phyloP scores from a whole-genome alignment of 257 asterid genomes.

The Nicotiana otophora region DNA sequence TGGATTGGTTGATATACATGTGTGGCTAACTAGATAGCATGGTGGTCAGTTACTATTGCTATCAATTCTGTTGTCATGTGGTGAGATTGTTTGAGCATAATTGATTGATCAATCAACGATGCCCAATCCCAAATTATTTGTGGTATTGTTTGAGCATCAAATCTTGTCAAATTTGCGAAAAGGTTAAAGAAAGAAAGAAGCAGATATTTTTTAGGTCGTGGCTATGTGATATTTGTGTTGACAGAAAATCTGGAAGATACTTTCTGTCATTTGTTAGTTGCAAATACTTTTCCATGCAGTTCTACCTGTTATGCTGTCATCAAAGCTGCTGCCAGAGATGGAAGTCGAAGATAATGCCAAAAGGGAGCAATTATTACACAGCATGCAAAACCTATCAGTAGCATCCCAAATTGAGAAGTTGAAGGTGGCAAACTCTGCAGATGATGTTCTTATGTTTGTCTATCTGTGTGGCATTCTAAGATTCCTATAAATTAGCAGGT shows the following conservation, averaged over 20 bases:
- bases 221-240: not conserved
- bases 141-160: slow-evolving; percentile 1
- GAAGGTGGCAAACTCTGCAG: slow-evolving; percentile 38
- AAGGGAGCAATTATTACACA: slow-evolving; percentile 80
- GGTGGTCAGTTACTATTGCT: not conserved
- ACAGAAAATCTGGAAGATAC: not conserved
- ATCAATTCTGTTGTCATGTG: not conserved
- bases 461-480: slow-evolving; percentile 7
- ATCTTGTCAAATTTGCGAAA: not conserved
- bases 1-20: not conserved
- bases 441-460: not conserved
- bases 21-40: slow-evolving; percentile 7
- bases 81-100: not conserved
- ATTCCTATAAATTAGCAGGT: slow-evolving; percentile 36
- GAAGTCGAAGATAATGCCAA: slow-evolving; percentile 81
- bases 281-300: slow-evolving; percentile 38
- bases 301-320: slow-evolving; percentile 95
- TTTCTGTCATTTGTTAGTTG: not conserved
- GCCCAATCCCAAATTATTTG: not conserved
- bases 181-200: not conserved
- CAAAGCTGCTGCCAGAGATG: slow-evolving; percentile 95
- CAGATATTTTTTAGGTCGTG: not conserved
- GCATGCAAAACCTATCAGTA: slow-evolving; percentile 75
- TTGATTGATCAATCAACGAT: not conserved
- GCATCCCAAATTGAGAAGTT: slow-evolving; percentile 76